Evolutionary conservation across 2,329 filamentous ascomycete genomes (phyloP).

Genomic region (Orbilia blumenaviensis): DNA sequence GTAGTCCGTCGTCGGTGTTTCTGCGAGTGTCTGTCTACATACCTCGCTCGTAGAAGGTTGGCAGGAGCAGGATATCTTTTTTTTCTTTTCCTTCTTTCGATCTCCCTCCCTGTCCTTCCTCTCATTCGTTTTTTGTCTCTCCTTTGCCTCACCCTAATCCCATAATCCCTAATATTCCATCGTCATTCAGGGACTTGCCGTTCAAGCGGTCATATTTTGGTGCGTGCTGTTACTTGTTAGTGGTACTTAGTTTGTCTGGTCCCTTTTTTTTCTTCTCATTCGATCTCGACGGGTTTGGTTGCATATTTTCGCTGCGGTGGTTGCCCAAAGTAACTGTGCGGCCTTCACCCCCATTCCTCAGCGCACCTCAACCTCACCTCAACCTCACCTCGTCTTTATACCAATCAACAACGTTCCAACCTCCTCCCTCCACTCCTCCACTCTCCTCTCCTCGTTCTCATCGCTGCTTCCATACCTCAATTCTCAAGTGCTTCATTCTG

Average conservation of each 20-base stretch:
- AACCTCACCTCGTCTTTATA: background rate
- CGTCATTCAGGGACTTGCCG: constrained; percentile 13
- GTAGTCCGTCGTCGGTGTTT: background rate
- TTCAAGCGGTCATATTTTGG: constrained; percentile 16
- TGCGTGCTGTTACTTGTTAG: background rate
- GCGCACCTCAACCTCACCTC: constrained; percentile 3
- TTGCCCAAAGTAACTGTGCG: constrained; percentile 37
- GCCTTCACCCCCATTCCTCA: constrained; percentile 36
- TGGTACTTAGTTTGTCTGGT: background rate
- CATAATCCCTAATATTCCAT: too few relatives aligned
- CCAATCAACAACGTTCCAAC: constrained; percentile 16
- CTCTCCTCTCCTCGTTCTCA: too few relatives aligned
- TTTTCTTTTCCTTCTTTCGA: background rate
- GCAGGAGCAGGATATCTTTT: background rate
- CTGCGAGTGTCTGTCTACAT: background rate
- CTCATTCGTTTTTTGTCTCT: background rate
- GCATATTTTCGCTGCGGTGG: constrained; percentile 27
- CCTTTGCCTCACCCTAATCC: constrained; percentile 22
- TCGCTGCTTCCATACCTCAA: constrained; percentile 10
- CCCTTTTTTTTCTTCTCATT: too few relatives aligned
- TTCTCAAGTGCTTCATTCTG: constrained; percentile 24
- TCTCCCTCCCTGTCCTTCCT: background rate
- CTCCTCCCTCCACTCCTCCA: background rate
- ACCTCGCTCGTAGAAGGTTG: background rate
- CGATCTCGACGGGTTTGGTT: constrained; percentile 27